A percentile compares a stretch with the other conserved stretches of the same genome.
Evolutionary conservation across 768 basidiomycete genomes (phyloP).

Genomic region (Auricularia heimuer): DNA sequence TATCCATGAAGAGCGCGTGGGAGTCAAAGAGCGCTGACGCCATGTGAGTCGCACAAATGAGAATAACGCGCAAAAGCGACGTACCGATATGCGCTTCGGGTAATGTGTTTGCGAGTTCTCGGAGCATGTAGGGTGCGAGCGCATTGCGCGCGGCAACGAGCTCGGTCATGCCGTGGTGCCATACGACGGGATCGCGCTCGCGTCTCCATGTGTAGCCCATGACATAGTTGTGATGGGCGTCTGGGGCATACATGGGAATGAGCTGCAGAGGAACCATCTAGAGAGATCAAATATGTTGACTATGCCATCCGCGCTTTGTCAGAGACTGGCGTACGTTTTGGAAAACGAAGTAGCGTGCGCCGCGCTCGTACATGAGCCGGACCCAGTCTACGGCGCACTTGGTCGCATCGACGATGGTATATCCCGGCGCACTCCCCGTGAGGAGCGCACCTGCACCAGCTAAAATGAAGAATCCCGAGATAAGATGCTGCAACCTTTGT

Average conservation of each 20-base stretch:
- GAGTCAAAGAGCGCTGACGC: constrained; percentile 49
- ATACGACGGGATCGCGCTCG: constrained; percentile 44
- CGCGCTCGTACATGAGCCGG: constrained; percentile 41
- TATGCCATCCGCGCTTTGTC: background rate
- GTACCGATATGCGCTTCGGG: constrained; percentile 49
- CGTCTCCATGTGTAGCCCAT: constrained; percentile 39
- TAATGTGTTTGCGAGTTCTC: constrained; percentile 37
- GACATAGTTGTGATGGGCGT: constrained; percentile 40
- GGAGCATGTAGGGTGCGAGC: constrained; percentile 41
- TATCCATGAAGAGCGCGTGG: constrained; percentile 49
- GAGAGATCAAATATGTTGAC: background rate
- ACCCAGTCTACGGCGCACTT: constrained; percentile 53
- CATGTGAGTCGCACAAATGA: background rate
- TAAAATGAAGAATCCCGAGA: background rate
- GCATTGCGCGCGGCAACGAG: constrained; percentile 41
- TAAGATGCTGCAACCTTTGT: too few relatives aligned
- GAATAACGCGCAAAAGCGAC: constrained; percentile 6
- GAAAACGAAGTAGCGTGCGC: constrained; percentile 59
- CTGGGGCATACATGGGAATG: constrained; percentile 35
- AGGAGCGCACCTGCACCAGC: constrained; percentile 8
- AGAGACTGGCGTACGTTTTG: constrained; percentile 31
- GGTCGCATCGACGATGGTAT: constrained; percentile 51
- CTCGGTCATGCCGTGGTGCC: constrained; percentile 47
- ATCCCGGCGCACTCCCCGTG: constrained; percentile 24
- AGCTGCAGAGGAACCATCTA: constrained; percentile 49